Evolutionary conservation across 2,329 filamentous ascomycete genomes (phyloP), one percentile per base, ranked within the genome.

Genomic region (Samsoniella hepiali): DNA sequence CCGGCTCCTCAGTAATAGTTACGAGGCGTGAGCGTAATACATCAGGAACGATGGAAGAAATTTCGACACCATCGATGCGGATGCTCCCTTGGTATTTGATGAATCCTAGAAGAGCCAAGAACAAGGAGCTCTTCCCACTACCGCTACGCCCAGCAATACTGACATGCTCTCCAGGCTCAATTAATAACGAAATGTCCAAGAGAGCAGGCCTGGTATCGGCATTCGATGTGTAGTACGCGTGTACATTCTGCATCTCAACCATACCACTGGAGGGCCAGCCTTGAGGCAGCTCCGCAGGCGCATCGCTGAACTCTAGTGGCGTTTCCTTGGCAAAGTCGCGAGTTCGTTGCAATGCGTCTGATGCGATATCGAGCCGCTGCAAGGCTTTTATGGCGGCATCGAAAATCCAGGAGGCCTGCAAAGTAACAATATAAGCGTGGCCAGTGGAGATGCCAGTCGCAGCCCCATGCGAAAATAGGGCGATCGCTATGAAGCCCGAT

Each of bases 1-100:
- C 73, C 0, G 79, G 72, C 34, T 82, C 79, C 71, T 82, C 79
- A 0, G 80, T 77, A 6, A 82, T 69, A 3, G 75, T 74, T 31
- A 77, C 75, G 13, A 82, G 70, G 3, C 75, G 70, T 1, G 71
- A 70, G 42, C 81, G 78, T n/a, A 82, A 70, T 0, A 69, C 69
- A 44, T 79, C 70, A 29, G 75, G 76, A 3, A 75, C 73, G 3
- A 81, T 67, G 8, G 67, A 72, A 3, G 73, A 69, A 27, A 82
- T 70, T 36, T 79, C 75, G 5, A 79, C 58, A 0, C 72, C 73
- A 63, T 82, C 80, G n/a, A 84, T 73, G 1, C 63, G 67, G 36
- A 83, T 77, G 10, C 1, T 7, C 2, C 53, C 53, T 8, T 40
- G 10, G 36, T 56, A 56, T 40, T 13, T 13, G 1, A 56, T 7